A percentile compares a stretch with the other conserved stretches of the same genome.
Conservation (phyloP, 495 filamentous ascomycete genomes). For the Podospora pseudocomata region DNA sequence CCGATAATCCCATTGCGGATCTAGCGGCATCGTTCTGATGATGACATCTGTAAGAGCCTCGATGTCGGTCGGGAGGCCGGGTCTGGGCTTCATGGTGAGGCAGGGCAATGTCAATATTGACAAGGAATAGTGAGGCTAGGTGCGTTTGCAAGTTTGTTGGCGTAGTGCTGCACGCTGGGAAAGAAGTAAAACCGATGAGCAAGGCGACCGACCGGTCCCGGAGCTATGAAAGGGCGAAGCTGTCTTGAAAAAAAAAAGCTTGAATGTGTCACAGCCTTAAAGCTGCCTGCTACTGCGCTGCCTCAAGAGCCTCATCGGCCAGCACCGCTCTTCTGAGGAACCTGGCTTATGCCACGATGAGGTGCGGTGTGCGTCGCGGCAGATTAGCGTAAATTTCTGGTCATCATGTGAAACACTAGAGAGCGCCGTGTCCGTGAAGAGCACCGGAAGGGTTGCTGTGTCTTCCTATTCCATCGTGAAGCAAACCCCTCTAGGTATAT, state of each 20-base stretch:
- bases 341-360: neutral
- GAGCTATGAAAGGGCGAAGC: neutral
- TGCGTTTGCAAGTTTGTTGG: neutral
- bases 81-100: conserved; percentile 27
- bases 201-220: neutral
- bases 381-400: neutral
- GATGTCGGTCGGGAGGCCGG: conserved; percentile 27
- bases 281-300: neutral
- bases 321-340: neutral
- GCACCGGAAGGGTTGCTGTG: neutral
- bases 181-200: neutral
- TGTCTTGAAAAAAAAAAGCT: neutral
- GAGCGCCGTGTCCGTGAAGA: conserved; percentile 1
- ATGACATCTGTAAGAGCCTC: conserved; percentile 36
- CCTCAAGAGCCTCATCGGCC: neutral
- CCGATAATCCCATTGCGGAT: conserved; percentile 40
- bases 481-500: neutral
- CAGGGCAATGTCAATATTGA: neutral
- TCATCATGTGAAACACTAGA: conserved; percentile 13
- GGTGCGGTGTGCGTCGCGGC: neutral
- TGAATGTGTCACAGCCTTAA: neutral
- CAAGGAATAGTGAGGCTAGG: neutral
- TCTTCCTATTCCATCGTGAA: neutral
- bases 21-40: conserved; percentile 36
- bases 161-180: neutral